Conservation (phyloP, 1,284 basidiomycete species). For the Ustilago nuda region DNA sequence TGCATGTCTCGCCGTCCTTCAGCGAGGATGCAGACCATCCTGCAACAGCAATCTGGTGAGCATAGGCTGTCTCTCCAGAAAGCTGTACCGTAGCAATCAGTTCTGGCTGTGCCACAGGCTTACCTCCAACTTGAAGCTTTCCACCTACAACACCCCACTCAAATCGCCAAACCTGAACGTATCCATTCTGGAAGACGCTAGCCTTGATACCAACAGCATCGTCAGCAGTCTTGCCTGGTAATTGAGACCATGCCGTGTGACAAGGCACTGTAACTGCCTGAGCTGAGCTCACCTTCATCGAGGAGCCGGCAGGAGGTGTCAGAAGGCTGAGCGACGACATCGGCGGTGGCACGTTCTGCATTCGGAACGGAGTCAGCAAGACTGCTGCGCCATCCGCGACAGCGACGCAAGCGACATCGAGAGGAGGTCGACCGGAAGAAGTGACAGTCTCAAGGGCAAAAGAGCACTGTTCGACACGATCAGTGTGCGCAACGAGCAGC, state of each 20-base stretch:
- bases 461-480: slow-evolving; percentile 74
- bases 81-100: slow-evolving; percentile 28
- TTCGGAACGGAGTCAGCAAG: slow-evolving; percentile 89
- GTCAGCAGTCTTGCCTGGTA: slow-evolving; percentile 68
- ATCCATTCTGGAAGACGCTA: slow-evolving; percentile 74
- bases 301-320: slow-evolving; percentile 62
- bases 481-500: slow-evolving; percentile 74
- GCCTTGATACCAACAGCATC: slow-evolving; percentile 74
- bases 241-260: slow-evolving; percentile 75
- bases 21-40: slow-evolving; percentile 30
- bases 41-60: slow-evolving; percentile 43
- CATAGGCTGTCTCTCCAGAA: neutral
- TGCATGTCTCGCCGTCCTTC: slow-evolving; percentile 9
- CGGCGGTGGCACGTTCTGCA: slow-evolving; percentile 93
- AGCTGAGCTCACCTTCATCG: slow-evolving; percentile 12
- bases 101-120: slow-evolving; percentile 34
- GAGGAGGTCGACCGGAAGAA: slow-evolving; percentile 76
- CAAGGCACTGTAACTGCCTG: slow-evolving; percentile 33
- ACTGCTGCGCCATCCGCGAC: slow-evolving; percentile 90
- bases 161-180: slow-evolving; percentile 76
- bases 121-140: slow-evolving; percentile 39
- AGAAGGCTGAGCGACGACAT: slow-evolving; percentile 83
- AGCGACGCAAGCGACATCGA: slow-evolving; percentile 85
- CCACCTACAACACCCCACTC: slow-evolving; percentile 54
- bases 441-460: slow-evolving; percentile 83